phyloP scores from a whole-genome alignment of 1,284 basidiomycete genomes.

The Abortiporus biennis region DNA sequence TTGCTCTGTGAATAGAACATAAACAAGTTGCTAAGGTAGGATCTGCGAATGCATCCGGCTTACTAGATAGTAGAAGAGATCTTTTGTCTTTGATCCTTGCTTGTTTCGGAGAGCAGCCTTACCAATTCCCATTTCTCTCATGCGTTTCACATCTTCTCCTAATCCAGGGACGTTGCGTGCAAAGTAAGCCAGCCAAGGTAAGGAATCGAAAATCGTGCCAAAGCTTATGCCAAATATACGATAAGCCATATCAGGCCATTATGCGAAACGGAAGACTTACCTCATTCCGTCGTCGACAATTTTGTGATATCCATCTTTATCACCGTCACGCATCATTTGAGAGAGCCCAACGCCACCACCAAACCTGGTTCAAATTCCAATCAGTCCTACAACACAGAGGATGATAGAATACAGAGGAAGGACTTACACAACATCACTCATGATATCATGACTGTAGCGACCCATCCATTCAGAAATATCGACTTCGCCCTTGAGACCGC shows the following conservation, averaged over 20 bases:
- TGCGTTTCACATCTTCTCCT: neutral
- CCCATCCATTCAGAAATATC: conserved; percentile 20
- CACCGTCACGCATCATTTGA: conserved; percentile 18
- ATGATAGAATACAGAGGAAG: too few species aligned
- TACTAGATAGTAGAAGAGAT: conserved; percentile 41
- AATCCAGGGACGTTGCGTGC: neutral
- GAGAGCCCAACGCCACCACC: conserved; percentile 18
- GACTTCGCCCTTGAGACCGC: conserved; percentile 12
- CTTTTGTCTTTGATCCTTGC: conserved; percentile 17
- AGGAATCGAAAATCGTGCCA: neutral
- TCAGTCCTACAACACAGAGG: too few species aligned
- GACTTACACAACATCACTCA: conserved; percentile 26
- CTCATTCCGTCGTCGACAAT: conserved; percentile 5
- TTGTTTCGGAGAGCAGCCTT: neutral
- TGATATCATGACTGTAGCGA: conserved; percentile 23
- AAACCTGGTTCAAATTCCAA: too few species aligned
- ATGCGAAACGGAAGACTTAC: neutral
- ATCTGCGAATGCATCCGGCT: neutral
- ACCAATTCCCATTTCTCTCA: neutral
- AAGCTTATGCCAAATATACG: neutral
- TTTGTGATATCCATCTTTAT: conserved; percentile 10
- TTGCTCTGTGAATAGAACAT: conserved; percentile 37
- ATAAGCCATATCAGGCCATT: neutral
- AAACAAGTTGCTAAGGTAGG: neutral
- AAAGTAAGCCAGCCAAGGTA: conserved; percentile 1